Conservation (phyloP, 352 stramenopile species). For the Globisporangium megalacanthum region DNA sequence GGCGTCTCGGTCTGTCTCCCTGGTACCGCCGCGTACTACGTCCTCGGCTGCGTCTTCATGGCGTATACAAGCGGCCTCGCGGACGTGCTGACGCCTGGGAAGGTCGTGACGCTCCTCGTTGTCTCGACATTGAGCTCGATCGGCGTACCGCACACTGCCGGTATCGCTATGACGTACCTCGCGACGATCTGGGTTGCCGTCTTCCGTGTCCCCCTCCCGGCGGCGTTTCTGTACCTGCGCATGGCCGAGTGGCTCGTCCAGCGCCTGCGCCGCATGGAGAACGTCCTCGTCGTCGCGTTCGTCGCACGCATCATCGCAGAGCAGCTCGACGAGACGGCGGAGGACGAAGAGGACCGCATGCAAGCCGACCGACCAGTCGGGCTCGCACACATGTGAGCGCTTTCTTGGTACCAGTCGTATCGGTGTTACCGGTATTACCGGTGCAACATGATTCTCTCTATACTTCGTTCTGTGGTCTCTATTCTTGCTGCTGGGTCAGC, state of each 20-base stretch:
- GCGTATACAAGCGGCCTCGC: slow-evolving; percentile 44
- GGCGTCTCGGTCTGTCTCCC: slow-evolving; percentile 45
- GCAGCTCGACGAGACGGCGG: slow-evolving; percentile 61
- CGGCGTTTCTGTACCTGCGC: slow-evolving; percentile 35
- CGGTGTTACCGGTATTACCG: no score
- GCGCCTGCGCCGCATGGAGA: slow-evolving; percentile 53
- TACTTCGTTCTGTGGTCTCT: slow-evolving; percentile 3
- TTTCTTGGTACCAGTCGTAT: no score
- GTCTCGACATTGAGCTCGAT: slow-evolving; percentile 49
- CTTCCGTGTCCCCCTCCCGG: slow-evolving; percentile 32
- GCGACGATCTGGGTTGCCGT: slow-evolving; percentile 51
- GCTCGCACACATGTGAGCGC: slow-evolving; percentile 17
- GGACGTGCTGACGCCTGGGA: slow-evolving; percentile 30
- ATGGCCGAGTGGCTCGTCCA: slow-evolving; percentile 47
- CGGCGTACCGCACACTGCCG: slow-evolving; percentile 29
- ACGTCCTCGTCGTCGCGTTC: slow-evolving; percentile 60
- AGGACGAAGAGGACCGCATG: slow-evolving; percentile 60
- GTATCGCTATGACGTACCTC: slow-evolving; percentile 36
- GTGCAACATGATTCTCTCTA: neutral
- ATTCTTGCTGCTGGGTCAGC: neutral
- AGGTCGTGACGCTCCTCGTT: slow-evolving; percentile 35
- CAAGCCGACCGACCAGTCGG: slow-evolving; percentile 30
- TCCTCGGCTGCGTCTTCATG: slow-evolving; percentile 53
- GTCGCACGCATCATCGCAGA: slow-evolving; percentile 64
- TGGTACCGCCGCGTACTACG: slow-evolving; percentile 46